Evolutionary conservation across 2,329 filamentous ascomycete species (phyloP), one percentile per base, ranked within the genome.

Genomic region (Tolypocladium endophyticum): DNA sequence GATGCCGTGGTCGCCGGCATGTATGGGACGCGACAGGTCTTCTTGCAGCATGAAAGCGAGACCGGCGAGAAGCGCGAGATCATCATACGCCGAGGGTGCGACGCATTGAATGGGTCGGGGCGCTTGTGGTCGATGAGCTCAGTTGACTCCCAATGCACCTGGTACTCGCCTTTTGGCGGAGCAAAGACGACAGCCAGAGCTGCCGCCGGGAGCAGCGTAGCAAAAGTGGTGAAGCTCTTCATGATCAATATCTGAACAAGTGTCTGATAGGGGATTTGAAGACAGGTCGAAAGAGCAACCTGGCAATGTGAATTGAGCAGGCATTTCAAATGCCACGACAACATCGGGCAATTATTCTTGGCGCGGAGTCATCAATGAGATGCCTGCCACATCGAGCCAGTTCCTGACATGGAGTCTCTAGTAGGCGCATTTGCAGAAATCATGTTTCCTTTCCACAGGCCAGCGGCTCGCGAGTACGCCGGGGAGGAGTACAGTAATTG

Each of bases 121-220:
- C 79, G 50, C 74, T 74, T 4, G 55, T 78, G 6, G 65, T 81
- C 65, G 52, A 63, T 50, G 12, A 67, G 63, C 52, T 66, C 64
- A 14, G 52, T 28, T 4, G 58, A 60, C 30, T 59, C 57, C 62
- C 62, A 64, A 53, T 47, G 60, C n/a, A 62, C 61, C n/a, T 52
- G 58, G 39, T 55, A 62, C n/a, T 50, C 43, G n/a, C 54, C 52
- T 8, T 60, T 58, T n/a, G 62, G 57, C 41, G 41, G 41, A 12
- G 11, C 9, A 12, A 45, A 45, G n/a, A 45, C n/a, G n/a, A 12
- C n/a, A 11, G n/a, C 41, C n/a, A 23, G 16, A 25, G 41, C 41
- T 12, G n/a, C 41, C n/a, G 41, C n/a, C 6, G 41, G n/a, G 5
- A 45, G 41, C 11, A 45, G 41, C 41, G 41, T 14, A 3, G 41